phyloP scores from a whole-genome alignment of 2,329 filamentous ascomycete genomes.

The Celoporthe dispersa region DNA sequence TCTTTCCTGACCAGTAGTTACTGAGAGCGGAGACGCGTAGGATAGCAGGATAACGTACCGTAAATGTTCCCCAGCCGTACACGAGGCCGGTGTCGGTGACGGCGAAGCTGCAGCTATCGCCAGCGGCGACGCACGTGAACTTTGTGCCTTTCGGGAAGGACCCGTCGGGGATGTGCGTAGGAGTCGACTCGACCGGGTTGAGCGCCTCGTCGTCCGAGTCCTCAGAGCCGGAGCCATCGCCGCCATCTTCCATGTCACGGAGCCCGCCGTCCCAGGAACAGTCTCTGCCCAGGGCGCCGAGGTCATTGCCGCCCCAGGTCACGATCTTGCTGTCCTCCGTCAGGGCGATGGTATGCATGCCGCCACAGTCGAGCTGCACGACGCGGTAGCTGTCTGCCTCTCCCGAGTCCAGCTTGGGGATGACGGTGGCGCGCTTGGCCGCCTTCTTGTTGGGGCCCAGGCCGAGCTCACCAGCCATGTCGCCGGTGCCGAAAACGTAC shows the following conservation, averaged over 20 bases:
- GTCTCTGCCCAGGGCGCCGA: conserved; percentile 67
- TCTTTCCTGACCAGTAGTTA: no score
- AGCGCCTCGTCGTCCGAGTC: conserved; percentile 52
- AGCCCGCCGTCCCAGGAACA: conserved; percentile 60
- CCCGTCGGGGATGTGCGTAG: conserved; percentile 55
- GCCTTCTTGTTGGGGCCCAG: conserved; percentile 33
- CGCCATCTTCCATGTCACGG: conserved; percentile 54
- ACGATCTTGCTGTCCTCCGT: conserved; percentile 69
- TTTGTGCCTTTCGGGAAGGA: conserved; percentile 57
- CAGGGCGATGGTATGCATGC: conserved; percentile 70
- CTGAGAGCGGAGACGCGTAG: no score
- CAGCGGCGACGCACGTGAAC: conserved; percentile 63
- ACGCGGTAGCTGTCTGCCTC: conserved; percentile 37
- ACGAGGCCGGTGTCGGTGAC: conserved; percentile 65
- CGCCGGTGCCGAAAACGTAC: conserved; percentile 40
- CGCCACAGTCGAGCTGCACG: conserved; percentile 66
- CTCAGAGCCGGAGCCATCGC: conserved; percentile 73
- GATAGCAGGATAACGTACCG: conserved; percentile 46
- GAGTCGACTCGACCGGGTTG: conserved; percentile 64
- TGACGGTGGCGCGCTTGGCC: conserved; percentile 30
- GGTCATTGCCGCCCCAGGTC: conserved; percentile 74
- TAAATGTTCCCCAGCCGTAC: conserved; percentile 70
- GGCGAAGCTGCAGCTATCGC: conserved; percentile 65
- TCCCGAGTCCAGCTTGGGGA: conserved; percentile 31
- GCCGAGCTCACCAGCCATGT: conserved; percentile 51